Percentiles rank a stretch among this genome's conserved stretches.
Evolutionary conservation across 2,329 filamentous ascomycete species (phyloP).

Genomic region (Didymella glomerata): DNA sequence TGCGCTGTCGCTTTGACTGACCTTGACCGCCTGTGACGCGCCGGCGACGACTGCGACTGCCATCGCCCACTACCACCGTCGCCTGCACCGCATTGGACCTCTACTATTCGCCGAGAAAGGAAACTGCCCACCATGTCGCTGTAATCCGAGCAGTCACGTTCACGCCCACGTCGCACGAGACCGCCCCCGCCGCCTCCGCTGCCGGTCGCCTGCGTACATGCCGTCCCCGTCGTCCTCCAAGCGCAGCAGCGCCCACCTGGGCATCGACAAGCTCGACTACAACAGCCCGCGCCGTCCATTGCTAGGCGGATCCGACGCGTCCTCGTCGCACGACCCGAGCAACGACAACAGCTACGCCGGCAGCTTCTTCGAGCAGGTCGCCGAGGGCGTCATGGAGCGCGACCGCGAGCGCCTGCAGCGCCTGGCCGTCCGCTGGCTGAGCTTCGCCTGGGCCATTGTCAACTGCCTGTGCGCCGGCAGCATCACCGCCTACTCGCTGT

Average conservation of each 20-base stretch:
- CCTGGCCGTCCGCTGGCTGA: conserved; percentile 62
- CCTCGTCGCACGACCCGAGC: conserved; percentile 47
- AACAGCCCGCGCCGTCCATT: conserved; percentile 53
- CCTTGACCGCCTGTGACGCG: not conserved
- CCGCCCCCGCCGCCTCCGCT: conserved; percentile 16
- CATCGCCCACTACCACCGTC: not conserved
- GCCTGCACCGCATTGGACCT: not conserved
- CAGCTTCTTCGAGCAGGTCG: conserved; percentile 67
- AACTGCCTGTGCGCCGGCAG: conserved; percentile 84
- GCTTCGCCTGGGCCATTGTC: conserved; percentile 68
- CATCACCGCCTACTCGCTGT: conserved; percentile 92
- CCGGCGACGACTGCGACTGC: not conserved
- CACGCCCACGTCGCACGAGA: conserved; percentile 21
- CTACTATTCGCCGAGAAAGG: no score
- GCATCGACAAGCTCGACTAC: conserved; percentile 63
- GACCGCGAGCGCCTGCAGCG: conserved; percentile 64
- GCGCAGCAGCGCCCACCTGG: conserved; percentile 38
- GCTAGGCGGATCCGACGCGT: conserved; percentile 47
- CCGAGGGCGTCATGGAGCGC: conserved; percentile 66
- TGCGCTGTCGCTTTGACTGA: not conserved
- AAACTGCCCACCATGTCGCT: not conserved
- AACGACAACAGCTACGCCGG: conserved; percentile 58
- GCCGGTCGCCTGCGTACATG: not conserved
- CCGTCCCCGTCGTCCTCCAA: conserved; percentile 42
- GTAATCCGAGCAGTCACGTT: not conserved